Evolutionary conservation across 1,139 yeast species (phyloP).

Genomic region (Magnusiomyces sp.): DNA sequence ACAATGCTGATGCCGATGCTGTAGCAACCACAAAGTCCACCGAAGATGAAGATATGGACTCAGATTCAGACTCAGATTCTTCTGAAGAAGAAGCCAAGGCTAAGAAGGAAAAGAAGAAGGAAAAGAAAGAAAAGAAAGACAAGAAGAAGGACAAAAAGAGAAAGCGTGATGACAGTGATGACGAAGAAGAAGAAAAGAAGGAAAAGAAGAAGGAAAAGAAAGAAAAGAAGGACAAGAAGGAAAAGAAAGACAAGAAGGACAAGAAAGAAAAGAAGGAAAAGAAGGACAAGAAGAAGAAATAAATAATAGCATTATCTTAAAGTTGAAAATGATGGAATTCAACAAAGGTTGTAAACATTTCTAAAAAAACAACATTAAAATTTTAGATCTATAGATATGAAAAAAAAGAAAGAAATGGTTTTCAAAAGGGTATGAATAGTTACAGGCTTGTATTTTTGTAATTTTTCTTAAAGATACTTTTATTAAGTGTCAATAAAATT

Average conservation of each 20-base stretch:
- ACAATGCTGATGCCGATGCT: conserved; percentile 91
- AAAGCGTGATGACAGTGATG: conserved; percentile 7
- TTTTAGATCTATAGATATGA: no score
- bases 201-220: conserved; percentile 12
- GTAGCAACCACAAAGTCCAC: conserved; percentile 25
- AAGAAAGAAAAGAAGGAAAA: conserved; percentile 9
- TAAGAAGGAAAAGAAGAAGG: conserved; percentile 30
- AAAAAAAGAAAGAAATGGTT: no score
- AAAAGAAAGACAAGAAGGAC: conserved; percentile 8
- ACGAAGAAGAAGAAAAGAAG: conserved; percentile 9
- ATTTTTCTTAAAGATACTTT: no score
- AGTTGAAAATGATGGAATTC: no score
- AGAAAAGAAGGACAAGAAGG: conserved; percentile 12
- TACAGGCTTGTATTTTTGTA: no score
- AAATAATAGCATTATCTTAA: no score
- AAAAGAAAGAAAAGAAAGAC: conserved; percentile 36
- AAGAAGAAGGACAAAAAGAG: conserved; percentile 27
- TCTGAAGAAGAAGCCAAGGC: conserved; percentile 17
- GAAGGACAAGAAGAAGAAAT: no score
- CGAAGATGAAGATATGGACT: conserved; percentile 16
- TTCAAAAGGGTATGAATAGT: no score
- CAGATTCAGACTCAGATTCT: conserved; percentile 20
- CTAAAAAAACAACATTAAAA: no score
- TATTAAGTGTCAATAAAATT: no score
- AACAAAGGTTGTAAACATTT: no score